Evolutionary conservation across 2,329 filamentous ascomycete genomes (phyloP).

Genomic region (Rutstroemia sp.): DNA sequence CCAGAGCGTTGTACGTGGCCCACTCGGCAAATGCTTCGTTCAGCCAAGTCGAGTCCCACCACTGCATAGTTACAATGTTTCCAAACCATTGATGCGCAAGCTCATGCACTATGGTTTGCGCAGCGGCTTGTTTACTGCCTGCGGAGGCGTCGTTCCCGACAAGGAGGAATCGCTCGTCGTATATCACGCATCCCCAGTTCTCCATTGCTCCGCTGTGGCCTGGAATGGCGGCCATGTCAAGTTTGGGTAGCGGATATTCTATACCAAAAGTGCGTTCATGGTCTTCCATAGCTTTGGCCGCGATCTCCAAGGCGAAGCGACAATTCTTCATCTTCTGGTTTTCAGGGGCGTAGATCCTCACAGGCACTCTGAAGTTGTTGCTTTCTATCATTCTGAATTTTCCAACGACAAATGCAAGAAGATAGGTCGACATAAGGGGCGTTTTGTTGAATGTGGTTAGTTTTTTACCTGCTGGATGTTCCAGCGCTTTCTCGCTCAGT

Average conservation of each 20-base stretch:
- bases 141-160: slow-evolving; percentile 44
- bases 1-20: slow-evolving; percentile 26
- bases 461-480: slow-evolving; percentile 47
- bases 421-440: slow-evolving; percentile 65
- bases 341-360: slow-evolving; percentile 58
- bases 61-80: slow-evolving; percentile 69
- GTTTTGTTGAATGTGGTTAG: slow-evolving; percentile 61
- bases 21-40: slow-evolving; percentile 70
- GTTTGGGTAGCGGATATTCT: slow-evolving; percentile 63
- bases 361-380: slow-evolving; percentile 59
- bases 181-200: slow-evolving; percentile 67
- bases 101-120: slow-evolving; percentile 57
- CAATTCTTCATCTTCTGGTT: slow-evolving; percentile 13
- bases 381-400: slow-evolving; percentile 63
- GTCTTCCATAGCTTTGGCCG: slow-evolving; percentile 57
- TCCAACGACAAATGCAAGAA: slow-evolving; percentile 62
- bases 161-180: slow-evolving; percentile 44
- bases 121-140: not conserved
- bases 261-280: slow-evolving; percentile 65
- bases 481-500: slow-evolving; percentile 30
- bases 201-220: slow-evolving; percentile 66
- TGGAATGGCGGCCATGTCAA: slow-evolving; percentile 69
- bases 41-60: slow-evolving; percentile 67
- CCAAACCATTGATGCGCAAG: slow-evolving; percentile 71
- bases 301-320: slow-evolving; percentile 43